Evolutionary conservation across 2,329 filamentous ascomycete species (phyloP).

Genomic region (Phaeosphaeriaceae sp.): DNA sequence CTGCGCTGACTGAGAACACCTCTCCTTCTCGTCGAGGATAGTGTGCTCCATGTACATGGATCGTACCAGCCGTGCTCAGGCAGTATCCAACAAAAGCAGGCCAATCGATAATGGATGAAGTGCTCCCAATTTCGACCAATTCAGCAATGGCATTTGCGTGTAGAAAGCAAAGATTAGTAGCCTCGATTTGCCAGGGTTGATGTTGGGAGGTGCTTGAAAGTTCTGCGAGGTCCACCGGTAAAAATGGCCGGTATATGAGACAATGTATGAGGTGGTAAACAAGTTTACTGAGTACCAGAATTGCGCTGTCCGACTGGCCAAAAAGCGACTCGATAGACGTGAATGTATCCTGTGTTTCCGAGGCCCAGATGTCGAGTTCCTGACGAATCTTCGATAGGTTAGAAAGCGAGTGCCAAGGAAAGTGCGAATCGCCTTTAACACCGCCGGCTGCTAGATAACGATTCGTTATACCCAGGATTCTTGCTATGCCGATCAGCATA

Average conservation of each 20-base stretch:
- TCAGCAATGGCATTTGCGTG: conserved; percentile 89
- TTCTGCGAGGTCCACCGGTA: conserved; percentile 83
- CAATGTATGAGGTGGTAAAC: conserved; percentile 89
- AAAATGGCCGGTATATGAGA: conserved; percentile 83
- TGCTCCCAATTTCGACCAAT: conserved; percentile 77
- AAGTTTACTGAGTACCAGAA: conserved; percentile 81
- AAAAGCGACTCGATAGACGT: conserved; percentile 77
- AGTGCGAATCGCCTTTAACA: conserved; percentile 87
- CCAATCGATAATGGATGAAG: conserved; percentile 79
- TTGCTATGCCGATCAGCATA: conserved; percentile 83
- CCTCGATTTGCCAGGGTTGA: conserved; percentile 91
- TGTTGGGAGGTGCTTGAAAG: conserved; percentile 81
- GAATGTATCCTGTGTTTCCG: conserved; percentile 80
- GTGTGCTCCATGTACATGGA: conserved; percentile 85
- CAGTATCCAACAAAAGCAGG: conserved; percentile 87
- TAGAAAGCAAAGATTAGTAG: conserved; percentile 83
- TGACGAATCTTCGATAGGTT: conserved; percentile 85
- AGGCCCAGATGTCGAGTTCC: conserved; percentile 84
- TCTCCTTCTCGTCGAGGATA: conserved; percentile 71
- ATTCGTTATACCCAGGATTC: conserved; percentile 82
- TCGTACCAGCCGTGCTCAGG: conserved; percentile 83
- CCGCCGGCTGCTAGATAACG: conserved; percentile 83
- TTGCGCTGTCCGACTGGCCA: conserved; percentile 77
- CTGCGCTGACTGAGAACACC: conserved; percentile 68
- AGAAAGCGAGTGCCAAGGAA: conserved; percentile 87